phyloP scores from a whole-genome alignment of 495 filamentous ascomycete species.

The Xylaria sp. region DNA sequence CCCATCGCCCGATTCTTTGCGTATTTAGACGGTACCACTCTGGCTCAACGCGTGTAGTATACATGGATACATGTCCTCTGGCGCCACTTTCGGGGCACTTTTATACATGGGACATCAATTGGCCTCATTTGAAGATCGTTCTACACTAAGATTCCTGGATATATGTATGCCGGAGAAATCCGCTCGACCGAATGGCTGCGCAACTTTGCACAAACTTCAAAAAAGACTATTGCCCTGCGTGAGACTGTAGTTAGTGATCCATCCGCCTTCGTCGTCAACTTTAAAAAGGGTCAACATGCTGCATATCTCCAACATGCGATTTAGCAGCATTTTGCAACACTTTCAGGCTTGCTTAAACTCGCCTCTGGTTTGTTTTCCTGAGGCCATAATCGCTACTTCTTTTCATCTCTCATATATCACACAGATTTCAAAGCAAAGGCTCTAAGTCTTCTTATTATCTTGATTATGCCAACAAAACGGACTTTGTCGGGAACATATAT shows the following conservation, averaged over 20 bases:
- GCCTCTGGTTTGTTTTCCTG: background rate
- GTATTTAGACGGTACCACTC: background rate
- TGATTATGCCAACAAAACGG: background rate
- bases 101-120: background rate
- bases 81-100: background rate
- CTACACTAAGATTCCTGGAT: no score
- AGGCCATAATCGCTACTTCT: background rate
- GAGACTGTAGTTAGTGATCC: background rate
- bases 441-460: background rate
- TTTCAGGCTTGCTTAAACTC: background rate
- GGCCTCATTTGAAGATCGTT: background rate
- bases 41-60: background rate
- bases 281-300: background rate
- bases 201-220: background rate
- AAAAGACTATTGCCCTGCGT: background rate
- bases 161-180: background rate
- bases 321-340: background rate
- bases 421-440: background rate
- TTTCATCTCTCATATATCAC: background rate
- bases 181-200: background rate
- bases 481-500: background rate
- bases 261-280: background rate
- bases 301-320: background rate
- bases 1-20: background rate
- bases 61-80: background rate